phyloP scores from a whole-genome alignment of 768 basidiomycete species.

The Lyophyllum semitale region DNA sequence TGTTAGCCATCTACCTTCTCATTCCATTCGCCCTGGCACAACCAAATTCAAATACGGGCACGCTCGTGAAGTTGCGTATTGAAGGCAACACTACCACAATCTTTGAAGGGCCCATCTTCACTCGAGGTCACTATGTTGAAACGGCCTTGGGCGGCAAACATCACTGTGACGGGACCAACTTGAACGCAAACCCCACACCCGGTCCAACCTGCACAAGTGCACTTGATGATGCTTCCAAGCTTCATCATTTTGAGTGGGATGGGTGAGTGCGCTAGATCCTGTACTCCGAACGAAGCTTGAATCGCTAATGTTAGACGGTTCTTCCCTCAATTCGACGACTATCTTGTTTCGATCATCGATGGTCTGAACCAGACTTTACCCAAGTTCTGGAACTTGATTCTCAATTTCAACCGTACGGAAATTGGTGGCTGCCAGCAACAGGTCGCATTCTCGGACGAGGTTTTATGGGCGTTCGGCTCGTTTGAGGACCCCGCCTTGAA shows the following conservation, averaged over 20 bases:
- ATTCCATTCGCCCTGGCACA: neutral
- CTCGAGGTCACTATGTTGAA: slow-evolving; percentile 42
- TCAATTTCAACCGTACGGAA: slow-evolving; percentile 2
- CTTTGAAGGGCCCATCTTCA: slow-evolving; percentile 39
- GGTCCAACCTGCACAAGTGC: slow-evolving; percentile 46
- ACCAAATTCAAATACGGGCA: neutral
- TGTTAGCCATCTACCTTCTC: neutral
- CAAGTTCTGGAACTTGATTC: slow-evolving; percentile 16
- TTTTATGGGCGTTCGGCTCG: slow-evolving; percentile 15
- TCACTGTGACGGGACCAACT: slow-evolving; percentile 48
- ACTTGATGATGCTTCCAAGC: slow-evolving; percentile 40
- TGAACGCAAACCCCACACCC: slow-evolving; percentile 29
- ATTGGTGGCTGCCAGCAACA: slow-evolving; percentile 17
- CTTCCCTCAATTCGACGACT: slow-evolving; percentile 40
- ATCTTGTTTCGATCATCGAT: slow-evolving; percentile 40
- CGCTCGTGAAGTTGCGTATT: slow-evolving; percentile 35
- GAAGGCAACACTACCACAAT: slow-evolving; percentile 39
- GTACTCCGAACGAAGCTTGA: too few species aligned
- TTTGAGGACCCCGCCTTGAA: slow-evolving; percentile 26
- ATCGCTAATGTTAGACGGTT: too few species aligned
- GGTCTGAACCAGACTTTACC: slow-evolving; percentile 28
- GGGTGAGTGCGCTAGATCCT: slow-evolving; percentile 25
- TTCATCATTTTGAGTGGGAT: slow-evolving; percentile 37
- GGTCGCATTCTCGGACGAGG: slow-evolving; percentile 9
- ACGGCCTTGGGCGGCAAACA: slow-evolving; percentile 37